A percentile compares a stretch with the other conserved stretches of the same genome.
Conservation (phyloP, 345 rosid genomes). For the Gossypium longicalyx region DNA sequence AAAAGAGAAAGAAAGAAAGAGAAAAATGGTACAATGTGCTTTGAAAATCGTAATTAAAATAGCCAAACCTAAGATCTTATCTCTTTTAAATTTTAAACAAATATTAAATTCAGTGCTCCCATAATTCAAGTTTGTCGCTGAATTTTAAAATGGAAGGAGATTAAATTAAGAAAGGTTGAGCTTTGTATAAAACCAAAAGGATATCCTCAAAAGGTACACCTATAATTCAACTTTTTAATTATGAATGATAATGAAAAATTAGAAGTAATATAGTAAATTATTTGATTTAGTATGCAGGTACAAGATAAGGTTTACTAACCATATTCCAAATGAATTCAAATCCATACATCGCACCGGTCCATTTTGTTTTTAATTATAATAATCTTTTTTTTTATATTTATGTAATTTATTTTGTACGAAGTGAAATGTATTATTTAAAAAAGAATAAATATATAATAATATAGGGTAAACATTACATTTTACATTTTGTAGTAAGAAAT, state of each 20-base stretch:
- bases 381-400: no score
- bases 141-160: not conserved
- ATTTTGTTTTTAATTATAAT: no score
- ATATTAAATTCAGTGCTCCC: constrained; percentile 1
- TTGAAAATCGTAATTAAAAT: not conserved
- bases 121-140: not conserved
- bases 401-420: no score
- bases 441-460: no score
- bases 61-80: constrained; percentile 2
- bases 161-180: not conserved
- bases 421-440: no score
- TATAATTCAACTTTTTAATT: no score
- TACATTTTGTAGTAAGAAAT: no score
- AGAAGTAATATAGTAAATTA: not conserved
- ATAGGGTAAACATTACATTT: no score
- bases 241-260: no score
- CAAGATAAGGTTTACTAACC: no score
- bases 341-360: no score
- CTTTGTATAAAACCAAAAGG: not conserved
- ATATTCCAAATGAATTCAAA: no score
- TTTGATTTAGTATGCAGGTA: not conserved
- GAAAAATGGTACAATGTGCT: not conserved
- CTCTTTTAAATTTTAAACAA: not conserved
- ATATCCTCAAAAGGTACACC: not conserved
- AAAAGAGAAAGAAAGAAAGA: not conserved